Evolutionary conservation across 768 basidiomycete genomes (phyloP).

Genomic region (Trametes villosa): DNA sequence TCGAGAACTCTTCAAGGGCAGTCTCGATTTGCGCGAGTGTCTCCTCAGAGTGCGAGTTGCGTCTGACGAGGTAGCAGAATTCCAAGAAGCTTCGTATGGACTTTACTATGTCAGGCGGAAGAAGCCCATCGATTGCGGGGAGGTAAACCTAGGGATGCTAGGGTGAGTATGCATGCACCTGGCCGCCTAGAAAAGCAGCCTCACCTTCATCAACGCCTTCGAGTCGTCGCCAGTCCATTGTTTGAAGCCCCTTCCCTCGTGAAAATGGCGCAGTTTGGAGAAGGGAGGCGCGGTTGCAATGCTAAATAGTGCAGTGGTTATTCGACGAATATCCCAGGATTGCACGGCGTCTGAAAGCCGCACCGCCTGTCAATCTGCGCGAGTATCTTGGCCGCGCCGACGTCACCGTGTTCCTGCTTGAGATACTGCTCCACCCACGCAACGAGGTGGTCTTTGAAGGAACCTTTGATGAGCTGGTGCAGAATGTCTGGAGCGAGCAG

Average conservation of each 20-base stretch:
- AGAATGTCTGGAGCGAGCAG: conserved; percentile 24
- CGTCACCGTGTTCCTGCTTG: conserved; percentile 1
- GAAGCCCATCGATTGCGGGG: conserved; percentile 23
- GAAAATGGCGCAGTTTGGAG: no score
- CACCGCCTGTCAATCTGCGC: conserved; percentile 25
- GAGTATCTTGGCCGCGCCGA: not conserved
- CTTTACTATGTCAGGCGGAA: conserved; percentile 17
- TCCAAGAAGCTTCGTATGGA: conserved; percentile 21
- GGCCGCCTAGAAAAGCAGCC: not conserved
- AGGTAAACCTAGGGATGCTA: not conserved
- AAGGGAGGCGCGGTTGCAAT: not conserved
- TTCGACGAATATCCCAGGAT: not conserved
- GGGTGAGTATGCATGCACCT: not conserved
- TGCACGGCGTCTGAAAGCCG: not conserved
- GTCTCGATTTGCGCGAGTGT: conserved; percentile 7
- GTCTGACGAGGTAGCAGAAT: conserved; percentile 25
- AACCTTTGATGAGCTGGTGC: conserved; percentile 14
- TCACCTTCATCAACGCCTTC: not conserved
- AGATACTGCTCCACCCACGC: conserved; percentile 30
- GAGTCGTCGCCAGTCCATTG: not conserved
- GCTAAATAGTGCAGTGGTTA: not conserved
- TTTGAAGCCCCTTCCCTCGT: not conserved
- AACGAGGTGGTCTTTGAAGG: conserved; percentile 31
- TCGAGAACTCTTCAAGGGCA: not conserved
- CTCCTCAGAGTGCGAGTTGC: conserved; percentile 22